Conservation (phyloP, 2,329 filamentous ascomycete species). For the Thielaviopsis ethacetica region DNA sequence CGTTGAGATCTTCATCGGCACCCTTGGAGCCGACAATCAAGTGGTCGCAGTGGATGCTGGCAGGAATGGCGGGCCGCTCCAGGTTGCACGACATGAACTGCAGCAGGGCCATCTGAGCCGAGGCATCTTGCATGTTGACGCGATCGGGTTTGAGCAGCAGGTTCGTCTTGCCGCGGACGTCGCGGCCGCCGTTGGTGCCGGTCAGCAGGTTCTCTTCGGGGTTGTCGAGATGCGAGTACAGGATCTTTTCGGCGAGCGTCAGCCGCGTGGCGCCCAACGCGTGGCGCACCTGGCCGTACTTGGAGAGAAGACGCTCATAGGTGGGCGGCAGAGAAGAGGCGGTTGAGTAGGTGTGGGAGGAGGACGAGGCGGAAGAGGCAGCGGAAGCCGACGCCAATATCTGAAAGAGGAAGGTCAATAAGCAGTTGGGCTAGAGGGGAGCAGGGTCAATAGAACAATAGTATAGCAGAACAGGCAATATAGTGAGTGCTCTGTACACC, state of each 20-base stretch:
- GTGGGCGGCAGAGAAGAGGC: constrained; percentile 42
- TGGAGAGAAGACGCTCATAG: constrained; percentile 66
- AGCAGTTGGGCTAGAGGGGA: not conserved
- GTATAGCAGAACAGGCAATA: not conserved
- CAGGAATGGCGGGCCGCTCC: constrained; percentile 76
- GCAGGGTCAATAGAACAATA: not conserved
- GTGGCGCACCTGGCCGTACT: constrained; percentile 56
- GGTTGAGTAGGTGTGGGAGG: constrained; percentile 23
- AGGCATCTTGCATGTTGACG: constrained; percentile 98
- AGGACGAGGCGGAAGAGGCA: constrained; percentile 15
- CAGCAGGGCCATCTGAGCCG: constrained; percentile 91
- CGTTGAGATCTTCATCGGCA: constrained; percentile 67
- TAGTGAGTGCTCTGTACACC: no score
- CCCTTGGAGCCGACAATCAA: constrained; percentile 93
- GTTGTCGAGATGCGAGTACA: constrained; percentile 88
- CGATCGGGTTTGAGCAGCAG: constrained; percentile 94
- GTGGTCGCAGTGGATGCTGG: constrained; percentile 97
- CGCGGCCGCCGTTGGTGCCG: constrained; percentile 66
- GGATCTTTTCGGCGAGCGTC: constrained; percentile 92
- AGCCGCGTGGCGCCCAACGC: constrained; percentile 53
- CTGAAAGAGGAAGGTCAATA: constrained; percentile 3
- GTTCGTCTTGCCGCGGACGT: constrained; percentile 76
- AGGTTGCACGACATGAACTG: constrained; percentile 98
- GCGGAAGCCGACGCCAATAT: constrained; percentile 19
- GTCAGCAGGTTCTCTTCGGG: constrained; percentile 74